Conservation (phyloP, 1,139 yeast genomes). For the Lodderomyces beijingensis region DNA sequence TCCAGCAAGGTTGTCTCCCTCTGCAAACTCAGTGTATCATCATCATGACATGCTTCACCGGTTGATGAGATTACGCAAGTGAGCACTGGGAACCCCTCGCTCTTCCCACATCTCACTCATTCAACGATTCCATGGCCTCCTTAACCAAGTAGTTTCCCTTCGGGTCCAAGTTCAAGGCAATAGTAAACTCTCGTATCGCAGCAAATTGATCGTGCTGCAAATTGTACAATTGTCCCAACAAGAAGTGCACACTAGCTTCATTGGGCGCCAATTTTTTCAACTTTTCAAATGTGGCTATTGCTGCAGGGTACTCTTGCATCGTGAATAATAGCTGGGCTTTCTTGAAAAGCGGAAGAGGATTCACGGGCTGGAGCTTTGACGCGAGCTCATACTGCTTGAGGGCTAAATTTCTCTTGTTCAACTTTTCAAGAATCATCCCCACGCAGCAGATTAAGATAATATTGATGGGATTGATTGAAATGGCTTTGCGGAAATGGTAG, state of each 20-base stretch:
- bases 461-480: constrained; percentile 84
- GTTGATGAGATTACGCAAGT: too few relatives aligned
- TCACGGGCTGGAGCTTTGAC: constrained; percentile 75
- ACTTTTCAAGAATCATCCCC: constrained; percentile 87
- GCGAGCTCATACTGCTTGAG: constrained; percentile 82
- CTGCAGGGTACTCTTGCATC: constrained; percentile 66
- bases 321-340: constrained; percentile 79
- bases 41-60: too few relatives aligned
- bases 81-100: too few relatives aligned
- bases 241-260: constrained; percentile 89
- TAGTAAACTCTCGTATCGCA: constrained; percentile 84
- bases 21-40: too few relatives aligned
- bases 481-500: constrained; percentile 82
- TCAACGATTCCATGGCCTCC: constrained; percentile 68
- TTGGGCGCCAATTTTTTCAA: constrained; percentile 81
- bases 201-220: constrained; percentile 67
- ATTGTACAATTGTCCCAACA: constrained; percentile 83
- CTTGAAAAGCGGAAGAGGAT: constrained; percentile 84
- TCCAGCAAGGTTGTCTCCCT: too few relatives aligned
- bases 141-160: constrained; percentile 85
- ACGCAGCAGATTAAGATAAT: constrained; percentile 88
- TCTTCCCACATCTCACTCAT: constrained; percentile 14
- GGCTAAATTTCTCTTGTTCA: constrained; percentile 67
- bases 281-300: constrained; percentile 69
- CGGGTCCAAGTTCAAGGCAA: constrained; percentile 89